Conservation (phyloP, 257 asterid species). For the Solanum chilense region DNA sequence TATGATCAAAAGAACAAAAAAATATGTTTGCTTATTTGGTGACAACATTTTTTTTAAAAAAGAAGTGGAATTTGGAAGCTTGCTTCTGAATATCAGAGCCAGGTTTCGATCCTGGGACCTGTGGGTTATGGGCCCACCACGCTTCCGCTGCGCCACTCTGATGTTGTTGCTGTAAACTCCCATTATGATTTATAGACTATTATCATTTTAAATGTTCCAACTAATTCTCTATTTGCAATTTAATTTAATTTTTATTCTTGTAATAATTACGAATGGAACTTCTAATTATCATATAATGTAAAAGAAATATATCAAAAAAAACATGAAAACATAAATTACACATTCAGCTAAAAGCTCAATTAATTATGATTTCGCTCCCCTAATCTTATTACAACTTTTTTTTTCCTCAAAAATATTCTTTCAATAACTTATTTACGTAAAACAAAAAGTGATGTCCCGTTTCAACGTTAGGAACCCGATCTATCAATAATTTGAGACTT, state of each 20-base stretch:
- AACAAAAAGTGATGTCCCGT: too few relatives aligned
- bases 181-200: background rate
- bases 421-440: too few relatives aligned
- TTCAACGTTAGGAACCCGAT: too few relatives aligned
- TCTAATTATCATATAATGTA: background rate
- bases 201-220: too few relatives aligned
- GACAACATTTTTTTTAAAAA: too few relatives aligned
- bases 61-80: too few relatives aligned
- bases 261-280: background rate
- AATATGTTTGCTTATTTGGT: too few relatives aligned
- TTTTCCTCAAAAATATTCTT: too few relatives aligned
- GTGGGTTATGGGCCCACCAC: conserved; percentile 99
- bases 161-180: background rate
- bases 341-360: background rate
- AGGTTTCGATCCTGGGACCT: conserved; percentile 99
- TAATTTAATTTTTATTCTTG: background rate
- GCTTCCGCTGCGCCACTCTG: conserved; percentile 67
- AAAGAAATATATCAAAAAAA: background rate
- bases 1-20: too few relatives aligned
- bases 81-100: conserved; percentile 54
- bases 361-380: too few relatives aligned
- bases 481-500: too few relatives aligned
- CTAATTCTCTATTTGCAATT: background rate
- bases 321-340: background rate
- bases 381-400: too few relatives aligned